phyloP scores from a whole-genome alignment of 2,329 filamentous ascomycete genomes.

The Gremmenia infestans region DNA sequence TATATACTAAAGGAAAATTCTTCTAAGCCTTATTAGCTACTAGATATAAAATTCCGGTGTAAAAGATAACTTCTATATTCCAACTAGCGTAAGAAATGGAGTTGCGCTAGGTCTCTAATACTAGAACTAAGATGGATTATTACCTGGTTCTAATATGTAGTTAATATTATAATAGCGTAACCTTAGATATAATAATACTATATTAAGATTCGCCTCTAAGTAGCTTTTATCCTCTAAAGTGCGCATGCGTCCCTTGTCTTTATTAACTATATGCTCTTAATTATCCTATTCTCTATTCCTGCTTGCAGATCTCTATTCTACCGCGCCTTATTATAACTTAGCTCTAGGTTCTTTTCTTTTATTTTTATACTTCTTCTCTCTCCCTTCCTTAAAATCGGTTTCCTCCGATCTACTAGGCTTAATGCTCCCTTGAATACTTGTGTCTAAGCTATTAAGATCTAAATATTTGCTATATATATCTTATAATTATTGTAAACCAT shows the following conservation, averaged over 20 bases:
- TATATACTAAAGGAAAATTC: no score
- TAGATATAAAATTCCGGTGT: no score
- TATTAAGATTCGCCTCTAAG: constrained; percentile 14
- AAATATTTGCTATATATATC: constrained; percentile 19
- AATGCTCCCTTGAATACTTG: constrained; percentile 15
- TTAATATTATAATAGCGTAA: constrained; percentile 15
- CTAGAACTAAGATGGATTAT: constrained; percentile 16
- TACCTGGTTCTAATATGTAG: constrained; percentile 10
- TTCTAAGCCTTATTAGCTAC: no score
- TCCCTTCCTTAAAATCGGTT: constrained; percentile 9
- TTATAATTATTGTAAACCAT: constrained; percentile 18
- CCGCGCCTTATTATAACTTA: constrained; percentile 12
- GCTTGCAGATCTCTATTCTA: constrained; percentile 14
- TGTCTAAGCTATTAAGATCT: constrained; percentile 17
- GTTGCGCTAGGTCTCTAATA: constrained; percentile 17
- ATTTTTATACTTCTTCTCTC: constrained; percentile 8
- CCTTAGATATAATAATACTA: constrained; percentile 10
- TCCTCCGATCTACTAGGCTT: constrained; percentile 10
- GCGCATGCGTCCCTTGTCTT: constrained; percentile 7
- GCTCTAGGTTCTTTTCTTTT: constrained; percentile 14
- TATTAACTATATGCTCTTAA: constrained; percentile 13
- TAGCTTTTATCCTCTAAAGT: constrained; percentile 11
- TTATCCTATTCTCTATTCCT: constrained; percentile 15
- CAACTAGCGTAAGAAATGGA: no score
- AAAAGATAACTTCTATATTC: no score